Evolutionary conservation across 129 eudicot species (phyloP).

Genomic region (Ambrosia artemisiifolia): DNA sequence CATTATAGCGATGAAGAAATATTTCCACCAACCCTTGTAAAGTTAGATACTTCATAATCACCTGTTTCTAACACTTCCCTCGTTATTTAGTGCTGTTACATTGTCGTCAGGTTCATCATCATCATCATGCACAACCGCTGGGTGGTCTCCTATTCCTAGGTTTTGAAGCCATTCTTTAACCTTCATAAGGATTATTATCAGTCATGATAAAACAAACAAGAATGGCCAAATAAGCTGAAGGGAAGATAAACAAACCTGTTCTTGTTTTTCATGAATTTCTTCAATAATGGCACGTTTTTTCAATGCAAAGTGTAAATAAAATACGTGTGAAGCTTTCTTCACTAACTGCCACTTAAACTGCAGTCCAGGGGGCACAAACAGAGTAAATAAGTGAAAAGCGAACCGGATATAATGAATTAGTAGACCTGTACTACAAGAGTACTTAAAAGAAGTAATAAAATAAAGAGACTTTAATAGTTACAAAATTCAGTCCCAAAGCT

Average conservation of each 20-base stretch:
- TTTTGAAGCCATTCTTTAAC: constrained; percentile 97
- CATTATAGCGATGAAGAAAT: constrained; percentile 44
- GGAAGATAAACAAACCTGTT: constrained; percentile 57
- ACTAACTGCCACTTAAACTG: constrained; percentile 93
- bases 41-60: constrained; percentile 34
- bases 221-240: background rate
- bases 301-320: constrained; percentile 82
- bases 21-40: constrained; percentile 19
- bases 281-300: constrained; percentile 85
- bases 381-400: constrained; percentile 1
- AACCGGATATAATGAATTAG: background rate
- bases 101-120: constrained; percentile 83
- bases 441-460: background rate
- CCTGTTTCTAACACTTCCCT: constrained; percentile 84
- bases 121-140: constrained; percentile 75
- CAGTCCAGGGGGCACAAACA: constrained; percentile 18
- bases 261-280: constrained; percentile 97
- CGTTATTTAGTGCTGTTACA: constrained; percentile 49
- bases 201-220: constrained; percentile 4
- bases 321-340: constrained; percentile 92
- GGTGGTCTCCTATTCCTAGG: constrained; percentile 83
- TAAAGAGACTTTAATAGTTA: background rate
- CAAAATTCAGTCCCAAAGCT: constrained; percentile 12
- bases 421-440: background rate
- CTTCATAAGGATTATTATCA: constrained; percentile 35